phyloP scores from a whole-genome alignment of 2,329 filamentous ascomycete species.

The Xylariaceae sp. region DNA sequence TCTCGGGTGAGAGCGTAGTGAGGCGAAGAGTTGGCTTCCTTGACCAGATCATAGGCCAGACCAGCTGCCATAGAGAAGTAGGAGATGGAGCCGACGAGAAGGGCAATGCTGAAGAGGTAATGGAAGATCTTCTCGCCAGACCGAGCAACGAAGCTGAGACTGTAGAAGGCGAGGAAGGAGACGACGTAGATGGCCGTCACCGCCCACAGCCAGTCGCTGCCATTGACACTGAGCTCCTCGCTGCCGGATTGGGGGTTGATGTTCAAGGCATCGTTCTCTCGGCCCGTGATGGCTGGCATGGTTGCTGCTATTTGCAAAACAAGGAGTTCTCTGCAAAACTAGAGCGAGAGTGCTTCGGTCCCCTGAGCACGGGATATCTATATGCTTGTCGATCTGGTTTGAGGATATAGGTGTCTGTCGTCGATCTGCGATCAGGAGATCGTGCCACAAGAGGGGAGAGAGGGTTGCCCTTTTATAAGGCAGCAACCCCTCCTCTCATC shows the following conservation, averaged over 20 bases:
- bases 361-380: too few relatives aligned
- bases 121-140: constrained; percentile 48
- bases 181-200: constrained; percentile 42
- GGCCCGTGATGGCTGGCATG: neutral
- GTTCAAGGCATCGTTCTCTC: constrained; percentile 36
- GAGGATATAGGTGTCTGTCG: too few relatives aligned
- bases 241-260: constrained; percentile 37
- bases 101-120: constrained; percentile 43
- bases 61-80: constrained; percentile 48
- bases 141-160: constrained; percentile 33
- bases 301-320: too few relatives aligned
- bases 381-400: too few relatives aligned
- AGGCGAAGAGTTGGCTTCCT: constrained; percentile 26
- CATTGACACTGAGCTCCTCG: constrained; percentile 33
- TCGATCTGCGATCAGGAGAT: too few relatives aligned
- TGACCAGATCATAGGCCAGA: constrained; percentile 36
- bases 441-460: too few relatives aligned
- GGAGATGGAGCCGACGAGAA: constrained; percentile 39
- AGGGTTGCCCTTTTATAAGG: too few relatives aligned
- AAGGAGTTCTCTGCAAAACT: too few relatives aligned
- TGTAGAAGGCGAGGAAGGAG: constrained; percentile 35
- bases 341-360: too few relatives aligned
- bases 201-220: constrained; percentile 49
- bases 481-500: too few relatives aligned
- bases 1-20: constrained; percentile 30